Evolutionary conservation across 2,329 filamentous ascomycete genomes (phyloP), one percentile per base, ranked within the genome.

Genomic region (Torrubiella hemipterigena): DNA sequence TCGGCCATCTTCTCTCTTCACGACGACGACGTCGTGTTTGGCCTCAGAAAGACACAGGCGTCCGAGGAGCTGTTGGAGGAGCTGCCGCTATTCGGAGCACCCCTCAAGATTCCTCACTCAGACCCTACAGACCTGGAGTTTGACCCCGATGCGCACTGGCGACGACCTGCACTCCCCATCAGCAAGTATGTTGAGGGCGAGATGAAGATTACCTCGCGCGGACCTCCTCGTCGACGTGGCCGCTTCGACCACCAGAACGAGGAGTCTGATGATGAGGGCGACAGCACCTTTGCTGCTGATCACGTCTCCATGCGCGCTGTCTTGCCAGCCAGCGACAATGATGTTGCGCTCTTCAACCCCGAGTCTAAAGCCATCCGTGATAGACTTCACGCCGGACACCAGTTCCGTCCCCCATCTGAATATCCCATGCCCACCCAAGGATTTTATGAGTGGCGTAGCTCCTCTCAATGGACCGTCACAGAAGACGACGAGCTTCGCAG

Each of bases 401-500:
- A 89, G 39, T 96, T 98, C 63, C 72, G 87, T 33, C 91, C 91
- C 12, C 91, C 91, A 1, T 86, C 84, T 1, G 89, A 96, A 51
- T 79, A 86, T 50, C 72, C 75, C 0, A 96, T 96, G 87, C 91
- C 91, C 1, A 73, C 79, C 2, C 81, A 89, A 43, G 76, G 70
- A 31, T 98, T 96, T 58, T 96, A 93, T 47, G 89, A 98, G 53
- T 80, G 73, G 38, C 72, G 91, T 23, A 75, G 69, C 32, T 78
- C 86, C 3, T 96, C 91, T 4, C 86, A 95, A 48, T 98, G 91
- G 91, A 84, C 85, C 1, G 70, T 75, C 49, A 67, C 79, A 3
- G 91, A 98, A 51, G 91, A 98, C 43, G 87, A 96, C 44, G 85
- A 93, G 53, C 65, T 98, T 6, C 78, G 83, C 32, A 70, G 68